Conservation (phyloP, 352 stramenopile genomes). For the Globisporangium mamillatum region DNA sequence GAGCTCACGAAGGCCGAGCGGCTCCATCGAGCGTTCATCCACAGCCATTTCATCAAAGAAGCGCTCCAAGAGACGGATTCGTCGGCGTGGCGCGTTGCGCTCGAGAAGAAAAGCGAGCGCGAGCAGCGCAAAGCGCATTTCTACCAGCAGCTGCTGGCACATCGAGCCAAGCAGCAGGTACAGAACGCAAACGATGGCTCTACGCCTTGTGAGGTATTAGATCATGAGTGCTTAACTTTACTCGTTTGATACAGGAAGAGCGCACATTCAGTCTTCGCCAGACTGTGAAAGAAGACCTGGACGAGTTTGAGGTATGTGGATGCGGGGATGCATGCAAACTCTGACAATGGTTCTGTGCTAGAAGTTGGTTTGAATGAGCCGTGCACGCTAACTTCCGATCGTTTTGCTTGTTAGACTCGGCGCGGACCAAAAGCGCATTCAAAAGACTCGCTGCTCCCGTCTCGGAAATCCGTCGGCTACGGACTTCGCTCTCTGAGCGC, state of each 20-base stretch:
- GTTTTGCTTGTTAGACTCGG: slow-evolving; percentile 4
- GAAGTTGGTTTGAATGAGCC: neutral
- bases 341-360: neutral
- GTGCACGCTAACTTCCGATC: neutral
- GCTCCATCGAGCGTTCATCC: slow-evolving; percentile 61
- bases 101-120: slow-evolving; percentile 56
- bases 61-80: slow-evolving; percentile 69
- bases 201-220: neutral
- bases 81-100: slow-evolving; percentile 53
- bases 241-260: slow-evolving; percentile 28
- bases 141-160: slow-evolving; percentile 48
- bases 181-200: too few relatives aligned
- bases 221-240: neutral
- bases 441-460: slow-evolving; percentile 13
- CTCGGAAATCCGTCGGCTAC: slow-evolving; percentile 57
- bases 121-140: slow-evolving; percentile 57
- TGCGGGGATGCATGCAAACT: neutral
- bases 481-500: slow-evolving; percentile 61
- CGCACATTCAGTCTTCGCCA: slow-evolving; percentile 51
- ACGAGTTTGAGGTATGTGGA: slow-evolving; percentile 51
- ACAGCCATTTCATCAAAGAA: slow-evolving; percentile 73
- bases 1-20: slow-evolving; percentile 65
- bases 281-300: slow-evolving; percentile 45
- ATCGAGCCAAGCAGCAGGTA: slow-evolving; percentile 42
- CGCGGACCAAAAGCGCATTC: slow-evolving; percentile 1